Conservation (phyloP, 305 asterid genomes). For the Rubia balearica region DNA sequence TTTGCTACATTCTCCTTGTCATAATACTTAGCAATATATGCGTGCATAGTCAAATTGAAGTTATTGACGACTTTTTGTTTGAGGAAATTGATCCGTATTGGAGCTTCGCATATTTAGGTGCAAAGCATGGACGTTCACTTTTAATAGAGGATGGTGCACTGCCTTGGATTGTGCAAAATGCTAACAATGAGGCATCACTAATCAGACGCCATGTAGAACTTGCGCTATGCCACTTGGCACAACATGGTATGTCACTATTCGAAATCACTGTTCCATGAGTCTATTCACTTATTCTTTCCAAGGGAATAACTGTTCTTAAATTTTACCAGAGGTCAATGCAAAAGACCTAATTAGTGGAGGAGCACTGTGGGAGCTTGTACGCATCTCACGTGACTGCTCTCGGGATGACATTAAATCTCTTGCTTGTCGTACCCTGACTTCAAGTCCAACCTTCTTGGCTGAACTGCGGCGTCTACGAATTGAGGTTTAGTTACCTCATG, state of each 20-base stretch:
- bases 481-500: slow-evolving; percentile 40
- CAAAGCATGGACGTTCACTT: slow-evolving; percentile 61
- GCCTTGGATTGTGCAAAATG: slow-evolving; percentile 94
- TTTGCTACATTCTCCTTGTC: background rate
- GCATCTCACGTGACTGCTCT: slow-evolving; percentile 91
- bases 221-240: slow-evolving; percentile 92
- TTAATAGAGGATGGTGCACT: slow-evolving; percentile 86
- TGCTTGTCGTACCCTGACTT: slow-evolving; percentile 76
- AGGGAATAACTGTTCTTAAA: background rate
- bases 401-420: slow-evolving; percentile 90
- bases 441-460: slow-evolving; percentile 64
- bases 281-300: background rate
- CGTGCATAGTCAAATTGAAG: background rate
- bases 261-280: background rate
- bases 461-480: slow-evolving; percentile 83
- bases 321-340: slow-evolving; percentile 64
- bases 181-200: slow-evolving; percentile 84
- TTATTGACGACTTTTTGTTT: background rate
- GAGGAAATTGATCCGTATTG: slow-evolving; percentile 1
- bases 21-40: background rate
- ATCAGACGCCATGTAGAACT: slow-evolving; percentile 94
- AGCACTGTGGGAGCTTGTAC: slow-evolving; percentile 97
- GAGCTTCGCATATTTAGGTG: slow-evolving; percentile 33
- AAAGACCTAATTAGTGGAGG: slow-evolving; percentile 82
- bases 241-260: slow-evolving; percentile 31